These are phyloP conservation scores for Postia placenta DNA, from an alignment of 768 basidiomycete species.

Conservation along the genomic window DNA sequence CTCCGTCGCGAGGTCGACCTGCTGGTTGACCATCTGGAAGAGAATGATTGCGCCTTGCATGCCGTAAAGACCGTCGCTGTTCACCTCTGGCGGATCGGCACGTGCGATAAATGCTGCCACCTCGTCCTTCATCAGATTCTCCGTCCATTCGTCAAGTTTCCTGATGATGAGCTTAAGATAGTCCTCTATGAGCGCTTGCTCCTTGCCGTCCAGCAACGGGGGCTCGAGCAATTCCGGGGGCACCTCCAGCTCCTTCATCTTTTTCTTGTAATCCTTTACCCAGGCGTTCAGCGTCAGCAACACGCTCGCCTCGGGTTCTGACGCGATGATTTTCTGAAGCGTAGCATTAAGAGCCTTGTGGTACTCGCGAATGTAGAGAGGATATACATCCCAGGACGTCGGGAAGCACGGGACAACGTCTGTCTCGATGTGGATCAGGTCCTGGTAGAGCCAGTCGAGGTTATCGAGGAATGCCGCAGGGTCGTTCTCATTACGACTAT, in stretches of 20 bases:
- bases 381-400: slow-evolving; percentile 83
- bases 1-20: slow-evolving; percentile 90
- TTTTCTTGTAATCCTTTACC: slow-evolving; percentile 93
- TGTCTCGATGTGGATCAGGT: slow-evolving; percentile 87
- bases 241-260: slow-evolving; percentile 91
- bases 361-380: slow-evolving; percentile 79
- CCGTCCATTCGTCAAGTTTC: slow-evolving; percentile 96
- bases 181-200: slow-evolving; percentile 89
- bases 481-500: slow-evolving; percentile 53
- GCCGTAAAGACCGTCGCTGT: slow-evolving; percentile 85
- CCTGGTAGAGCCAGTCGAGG: slow-evolving; percentile 90
- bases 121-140: slow-evolving; percentile 91
- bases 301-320: slow-evolving; percentile 82
- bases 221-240: slow-evolving; percentile 80
- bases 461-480: slow-evolving; percentile 70
- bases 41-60: slow-evolving; percentile 88
- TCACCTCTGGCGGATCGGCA: slow-evolving; percentile 81
- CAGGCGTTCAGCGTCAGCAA: slow-evolving; percentile 85
- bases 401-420: slow-evolving; percentile 92
- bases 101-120: slow-evolving; percentile 77
- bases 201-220: slow-evolving; percentile 90
- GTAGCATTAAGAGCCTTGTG: slow-evolving; percentile 78
- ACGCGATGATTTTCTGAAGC: slow-evolving; percentile 61
- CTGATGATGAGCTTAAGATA: slow-evolving; percentile 89
- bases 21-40: slow-evolving; percentile 98